Evolutionary conservation across 257 asterid genomes (phyloP).

Genomic region (Oldenlandia corymbosa): DNA sequence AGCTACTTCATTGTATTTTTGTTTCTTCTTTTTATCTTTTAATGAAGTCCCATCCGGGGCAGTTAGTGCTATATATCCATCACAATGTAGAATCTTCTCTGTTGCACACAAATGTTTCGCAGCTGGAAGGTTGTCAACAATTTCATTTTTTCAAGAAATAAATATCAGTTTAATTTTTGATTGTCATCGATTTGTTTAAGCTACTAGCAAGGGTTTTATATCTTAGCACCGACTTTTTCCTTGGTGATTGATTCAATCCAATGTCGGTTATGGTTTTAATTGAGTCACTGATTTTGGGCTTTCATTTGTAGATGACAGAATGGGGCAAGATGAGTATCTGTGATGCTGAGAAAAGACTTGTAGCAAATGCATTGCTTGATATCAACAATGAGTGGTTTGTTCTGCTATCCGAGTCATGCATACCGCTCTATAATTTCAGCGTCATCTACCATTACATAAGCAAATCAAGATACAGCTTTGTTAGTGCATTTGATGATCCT

Average conservation of each 20-base stretch:
- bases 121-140: neutral
- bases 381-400: slow-evolving; percentile 43
- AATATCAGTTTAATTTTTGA: neutral
- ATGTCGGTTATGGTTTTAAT: neutral
- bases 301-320: slow-evolving; percentile 27
- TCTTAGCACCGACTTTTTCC: neutral
- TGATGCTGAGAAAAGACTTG: slow-evolving; percentile 50
- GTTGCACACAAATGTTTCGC: neutral
- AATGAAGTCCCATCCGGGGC: neutral
- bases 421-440: slow-evolving; percentile 44
- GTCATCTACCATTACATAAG: slow-evolving; percentile 29
- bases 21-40: slow-evolving; percentile 1
- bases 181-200: neutral
- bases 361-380: slow-evolving; percentile 48
- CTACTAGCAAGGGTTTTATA: neutral
- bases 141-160: neutral
- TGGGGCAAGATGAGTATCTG: slow-evolving; percentile 53
- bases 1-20: neutral
- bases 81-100: neutral
- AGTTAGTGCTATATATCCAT: neutral
- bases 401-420: slow-evolving; percentile 47
- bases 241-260: neutral
- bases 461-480: slow-evolving; percentile 39
- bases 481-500: slow-evolving; percentile 50
- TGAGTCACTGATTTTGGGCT: slow-evolving; percentile 8